Conservation (phyloP, 352 stramenopile genomes). For the Phytophthora colocasiae region DNA sequence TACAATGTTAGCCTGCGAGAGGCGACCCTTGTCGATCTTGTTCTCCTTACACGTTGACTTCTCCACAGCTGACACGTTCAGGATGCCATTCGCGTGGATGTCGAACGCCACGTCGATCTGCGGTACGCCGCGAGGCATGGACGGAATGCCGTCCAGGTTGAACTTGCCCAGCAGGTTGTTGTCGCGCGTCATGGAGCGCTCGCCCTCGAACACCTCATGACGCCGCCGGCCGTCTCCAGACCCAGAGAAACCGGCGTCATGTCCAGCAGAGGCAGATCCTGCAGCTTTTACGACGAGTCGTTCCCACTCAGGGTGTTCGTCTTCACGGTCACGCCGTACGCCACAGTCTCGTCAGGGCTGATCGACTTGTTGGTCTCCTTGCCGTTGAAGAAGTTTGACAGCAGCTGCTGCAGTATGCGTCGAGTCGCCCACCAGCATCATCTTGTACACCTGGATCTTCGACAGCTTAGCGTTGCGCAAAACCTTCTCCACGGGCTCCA, state of each 20-base stretch:
- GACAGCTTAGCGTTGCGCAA: too few species aligned
- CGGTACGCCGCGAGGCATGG: conserved; percentile 86
- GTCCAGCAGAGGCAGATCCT: conserved; percentile 89
- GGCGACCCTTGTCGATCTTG: too few species aligned
- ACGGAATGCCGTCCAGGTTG: conserved; percentile 85
- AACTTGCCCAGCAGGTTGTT: conserved; percentile 93
- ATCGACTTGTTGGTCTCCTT: conserved; percentile 83
- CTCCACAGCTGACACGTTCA: conserved; percentile 92
- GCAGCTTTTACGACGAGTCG: conserved; percentile 83
- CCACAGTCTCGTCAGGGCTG: conserved; percentile 85
- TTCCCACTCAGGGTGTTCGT: conserved; percentile 63
- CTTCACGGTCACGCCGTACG: conserved; percentile 77
- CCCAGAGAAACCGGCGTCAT: conserved; percentile 88
- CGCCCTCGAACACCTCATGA: conserved; percentile 94
- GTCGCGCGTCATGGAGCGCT: conserved; percentile 94
- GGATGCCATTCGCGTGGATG: conserved; percentile 91
- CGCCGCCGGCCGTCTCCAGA: conserved; percentile 87
- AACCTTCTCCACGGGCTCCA: too few species aligned
- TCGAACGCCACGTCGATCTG: conserved; percentile 92
- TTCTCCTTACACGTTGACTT: conserved; percentile 96
- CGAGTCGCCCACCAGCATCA: too few species aligned
- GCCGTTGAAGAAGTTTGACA: conserved; percentile 72
- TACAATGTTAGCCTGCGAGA: too few species aligned
- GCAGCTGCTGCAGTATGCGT: conserved; percentile 68
- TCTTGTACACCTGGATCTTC: too few species aligned